Percentiles rank a stretch among this genome's conserved stretches.
phyloP scores from a whole-genome alignment of 345 rosid genomes.

The Fremontodendron californicum region DNA sequence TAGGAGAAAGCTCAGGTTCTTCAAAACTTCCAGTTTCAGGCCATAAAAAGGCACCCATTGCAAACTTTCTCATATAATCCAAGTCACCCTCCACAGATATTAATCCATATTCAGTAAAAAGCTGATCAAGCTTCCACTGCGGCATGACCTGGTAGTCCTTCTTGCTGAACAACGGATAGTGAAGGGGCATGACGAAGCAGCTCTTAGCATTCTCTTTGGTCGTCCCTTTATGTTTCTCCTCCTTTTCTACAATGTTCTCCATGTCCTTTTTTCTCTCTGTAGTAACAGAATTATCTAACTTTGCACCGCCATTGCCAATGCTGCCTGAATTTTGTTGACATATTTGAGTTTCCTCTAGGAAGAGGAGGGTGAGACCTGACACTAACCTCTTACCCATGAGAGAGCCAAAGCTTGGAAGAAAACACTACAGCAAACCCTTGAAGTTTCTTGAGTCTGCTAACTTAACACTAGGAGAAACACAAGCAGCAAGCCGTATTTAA shows the following conservation, averaged over 20 bases:
- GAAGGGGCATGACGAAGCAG: neutral
- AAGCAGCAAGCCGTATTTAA: neutral
- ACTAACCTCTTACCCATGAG: neutral
- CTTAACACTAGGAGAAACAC: neutral
- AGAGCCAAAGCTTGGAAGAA: neutral
- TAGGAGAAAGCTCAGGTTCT: neutral
- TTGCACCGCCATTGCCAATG: neutral
- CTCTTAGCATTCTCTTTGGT: neutral
- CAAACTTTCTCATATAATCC: neutral
- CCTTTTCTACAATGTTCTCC: neutral
- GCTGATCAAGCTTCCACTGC: neutral
- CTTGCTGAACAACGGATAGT: neutral
- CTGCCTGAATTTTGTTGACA: neutral
- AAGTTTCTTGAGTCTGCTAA: neutral
- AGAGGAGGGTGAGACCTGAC: no score
- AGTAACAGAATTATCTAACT: neutral
- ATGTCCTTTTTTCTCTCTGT: neutral
- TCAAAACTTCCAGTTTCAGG: neutral
- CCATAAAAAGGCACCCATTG: neutral
- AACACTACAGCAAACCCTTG: neutral
- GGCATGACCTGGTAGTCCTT: neutral
- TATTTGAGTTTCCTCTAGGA: no score
- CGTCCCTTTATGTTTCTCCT: neutral
- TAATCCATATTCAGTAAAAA: neutral
- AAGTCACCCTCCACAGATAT: neutral